These are phyloP conservation scores for Neocatenulostroma microsporum DNA, from an alignment of 2,329 filamentous ascomycete species.

Conservation along the genomic window DNA sequence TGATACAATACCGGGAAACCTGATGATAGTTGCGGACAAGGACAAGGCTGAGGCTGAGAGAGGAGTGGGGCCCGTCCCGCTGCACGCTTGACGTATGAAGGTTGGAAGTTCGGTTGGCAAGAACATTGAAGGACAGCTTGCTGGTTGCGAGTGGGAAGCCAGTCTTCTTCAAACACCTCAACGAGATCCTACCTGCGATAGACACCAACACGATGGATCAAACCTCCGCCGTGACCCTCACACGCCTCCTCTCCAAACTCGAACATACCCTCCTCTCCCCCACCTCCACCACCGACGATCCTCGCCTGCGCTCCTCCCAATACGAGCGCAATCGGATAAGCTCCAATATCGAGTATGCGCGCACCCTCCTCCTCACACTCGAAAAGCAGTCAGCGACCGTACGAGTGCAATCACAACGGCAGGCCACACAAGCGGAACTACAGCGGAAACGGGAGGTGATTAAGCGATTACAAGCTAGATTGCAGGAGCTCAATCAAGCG, in stretches of 20 bases:
- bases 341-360: slow-evolving; percentile 63
- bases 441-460: slow-evolving; percentile 58
- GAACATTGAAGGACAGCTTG: too few relatives aligned
- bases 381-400: slow-evolving; percentile 60
- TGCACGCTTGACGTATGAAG: too few relatives aligned
- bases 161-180: too few relatives aligned
- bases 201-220: slow-evolving; percentile 34
- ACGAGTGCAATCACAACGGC: slow-evolving; percentile 51
- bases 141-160: too few relatives aligned
- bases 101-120: too few relatives aligned
- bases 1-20: too few relatives aligned
- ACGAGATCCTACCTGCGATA: too few relatives aligned
- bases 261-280: slow-evolving; percentile 54
- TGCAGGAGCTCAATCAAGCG: slow-evolving; percentile 62
- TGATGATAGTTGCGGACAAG: too few relatives aligned
- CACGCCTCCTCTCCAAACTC: slow-evolving; percentile 57
- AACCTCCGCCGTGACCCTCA: slow-evolving; percentile 36
- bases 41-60: too few relatives aligned
- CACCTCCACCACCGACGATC: slow-evolving; percentile 45
- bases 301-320: slow-evolving; percentile 44
- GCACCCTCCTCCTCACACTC: slow-evolving; percentile 58
- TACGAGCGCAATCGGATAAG: slow-evolving; percentile 57
- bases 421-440: slow-evolving; percentile 57
- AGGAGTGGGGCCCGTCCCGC: too few relatives aligned
- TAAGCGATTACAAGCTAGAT: slow-evolving; percentile 56